Evolutionary conservation across 352 stramenopile genomes (phyloP).

Genomic region (Phytophthora pisi): DNA sequence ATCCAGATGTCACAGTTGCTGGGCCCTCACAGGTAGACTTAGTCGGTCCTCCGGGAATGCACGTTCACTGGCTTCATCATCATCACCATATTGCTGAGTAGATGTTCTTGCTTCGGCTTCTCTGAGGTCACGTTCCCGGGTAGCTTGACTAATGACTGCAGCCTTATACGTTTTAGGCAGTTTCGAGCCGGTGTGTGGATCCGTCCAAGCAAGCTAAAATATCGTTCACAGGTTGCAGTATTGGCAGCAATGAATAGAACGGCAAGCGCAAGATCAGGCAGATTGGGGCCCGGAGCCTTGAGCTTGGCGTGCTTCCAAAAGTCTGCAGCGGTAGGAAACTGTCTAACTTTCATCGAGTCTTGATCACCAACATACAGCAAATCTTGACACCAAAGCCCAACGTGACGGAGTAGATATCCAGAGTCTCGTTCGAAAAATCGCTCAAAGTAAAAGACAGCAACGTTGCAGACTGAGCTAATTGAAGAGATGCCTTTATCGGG

Average conservation of each 20-base stretch:
- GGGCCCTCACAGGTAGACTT: too few relatives aligned
- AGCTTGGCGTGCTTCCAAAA: slow-evolving; percentile 1
- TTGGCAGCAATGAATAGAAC: slow-evolving; percentile 10
- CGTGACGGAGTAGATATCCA: slow-evolving; percentile 4
- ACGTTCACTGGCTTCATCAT: too few relatives aligned
- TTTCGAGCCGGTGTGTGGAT: too few relatives aligned
- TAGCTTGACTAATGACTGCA: too few relatives aligned
- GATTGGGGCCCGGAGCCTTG: background rate
- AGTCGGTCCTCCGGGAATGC: too few relatives aligned
- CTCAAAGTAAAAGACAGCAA: slow-evolving; percentile 11
- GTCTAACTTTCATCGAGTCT: background rate
- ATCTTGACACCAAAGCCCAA: background rate
- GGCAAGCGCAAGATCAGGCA: slow-evolving; percentile 7
- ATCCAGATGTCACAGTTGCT: too few relatives aligned
- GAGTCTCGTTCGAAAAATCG: slow-evolving; percentile 2
- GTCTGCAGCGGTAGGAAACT: slow-evolving; percentile 1
- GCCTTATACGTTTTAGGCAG: too few relatives aligned
- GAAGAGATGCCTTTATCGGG: background rate
- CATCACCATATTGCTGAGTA: too few relatives aligned
- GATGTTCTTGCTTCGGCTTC: too few relatives aligned
- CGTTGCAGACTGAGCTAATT: background rate
- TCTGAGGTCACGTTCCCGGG: too few relatives aligned
- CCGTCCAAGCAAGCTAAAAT: too few relatives aligned
- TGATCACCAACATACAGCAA: slow-evolving; percentile 1
- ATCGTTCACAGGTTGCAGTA: too few relatives aligned